Evolutionary conservation across 2,329 filamentous ascomycete species (phyloP), one percentile per base, ranked within the genome.

Genomic region (Alternaria angustiovoidea): DNA sequence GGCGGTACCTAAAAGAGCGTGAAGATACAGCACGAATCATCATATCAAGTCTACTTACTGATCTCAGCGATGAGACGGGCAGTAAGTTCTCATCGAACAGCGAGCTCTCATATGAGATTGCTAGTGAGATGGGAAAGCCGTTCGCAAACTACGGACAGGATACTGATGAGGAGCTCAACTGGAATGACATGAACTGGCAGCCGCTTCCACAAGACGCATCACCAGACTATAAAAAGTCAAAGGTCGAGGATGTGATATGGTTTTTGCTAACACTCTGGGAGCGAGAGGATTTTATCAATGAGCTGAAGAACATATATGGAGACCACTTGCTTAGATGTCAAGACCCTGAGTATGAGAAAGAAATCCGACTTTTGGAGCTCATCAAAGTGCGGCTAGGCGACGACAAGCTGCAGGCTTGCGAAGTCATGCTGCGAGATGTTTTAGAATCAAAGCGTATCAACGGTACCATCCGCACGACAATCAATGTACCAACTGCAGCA

Each of bases 371-470:
- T 5, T 85, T 98, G 6, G 89, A 94, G 58, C 85, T 98, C 9
- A 85, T 99, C 60, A 97, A 97, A 81, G 86, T 92, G 62, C 89
- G 94, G 8, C 94, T 97, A 57, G 94, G 94, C 24, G 93, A 97
- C 66, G 85, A 87, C 28, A 89, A 92, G 16, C 82, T 99, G 46
- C 95, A 98, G 75, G 91, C 92, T 49, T 97, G 94, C 78, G 94
- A 99, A 75, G 95, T 99, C 71, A 99, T 99, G 95, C 87, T 99
- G 58, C 92, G 91, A 65, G 95, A 99, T 75, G 91, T 98, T 36
- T 86, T 91, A 66, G 94, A 97, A 72, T 96, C 93, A 1, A 85
- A 86, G 62, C 86, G 87, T 42, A 87, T 96, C 60, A 91, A 97
- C 73, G 81, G 83, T 7, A 82, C 85, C 4, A 77, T 76, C 6